A percentile compares a stretch with the other conserved stretches of the same genome.
Conservation (phyloP, 1,284 basidiomycete species). For the Malassezia sympodialis region DNA sequence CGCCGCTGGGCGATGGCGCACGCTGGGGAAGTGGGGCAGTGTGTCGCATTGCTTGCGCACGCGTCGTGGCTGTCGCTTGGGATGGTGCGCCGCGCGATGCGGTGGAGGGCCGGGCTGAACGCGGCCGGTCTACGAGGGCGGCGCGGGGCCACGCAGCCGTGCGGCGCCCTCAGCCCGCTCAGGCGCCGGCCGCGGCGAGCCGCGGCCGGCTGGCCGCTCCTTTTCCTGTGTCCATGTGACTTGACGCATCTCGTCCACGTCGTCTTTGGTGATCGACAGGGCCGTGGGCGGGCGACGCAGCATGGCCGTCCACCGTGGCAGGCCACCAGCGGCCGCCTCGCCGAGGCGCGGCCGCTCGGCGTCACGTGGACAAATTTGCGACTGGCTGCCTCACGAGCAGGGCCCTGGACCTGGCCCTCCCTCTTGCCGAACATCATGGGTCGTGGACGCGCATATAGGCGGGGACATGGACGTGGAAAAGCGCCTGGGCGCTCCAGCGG, state of each 20-base stretch:
- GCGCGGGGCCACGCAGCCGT: neutral
- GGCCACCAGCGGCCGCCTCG: neutral
- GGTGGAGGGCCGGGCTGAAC: neutral
- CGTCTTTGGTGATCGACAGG: constrained; percentile 13
- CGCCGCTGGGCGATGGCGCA: neutral
- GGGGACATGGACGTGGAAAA: constrained; percentile 12
- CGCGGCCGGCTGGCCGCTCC: neutral
- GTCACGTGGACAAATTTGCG: constrained; percentile 15
- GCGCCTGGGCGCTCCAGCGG: neutral
- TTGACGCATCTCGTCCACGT: constrained; percentile 17
- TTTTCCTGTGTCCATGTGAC: neutral
- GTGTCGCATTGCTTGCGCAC: neutral
- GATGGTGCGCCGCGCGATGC: no score
- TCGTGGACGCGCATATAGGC: constrained; percentile 6
- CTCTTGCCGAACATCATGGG: constrained; percentile 11
- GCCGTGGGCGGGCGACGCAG: constrained; percentile 17
- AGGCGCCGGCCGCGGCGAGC: neutral
- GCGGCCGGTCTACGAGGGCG: neutral
- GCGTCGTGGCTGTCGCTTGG: neutral
- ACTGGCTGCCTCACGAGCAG: neutral
- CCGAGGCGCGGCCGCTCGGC: neutral
- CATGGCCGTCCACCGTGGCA: constrained; percentile 5
- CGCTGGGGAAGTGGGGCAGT: neutral
- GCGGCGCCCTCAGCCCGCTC: neutral
- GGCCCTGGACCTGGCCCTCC: neutral